Base-by-base conservation (phyloP, 1,139 yeast species). In the Kodamaea fungicola region DNA sequence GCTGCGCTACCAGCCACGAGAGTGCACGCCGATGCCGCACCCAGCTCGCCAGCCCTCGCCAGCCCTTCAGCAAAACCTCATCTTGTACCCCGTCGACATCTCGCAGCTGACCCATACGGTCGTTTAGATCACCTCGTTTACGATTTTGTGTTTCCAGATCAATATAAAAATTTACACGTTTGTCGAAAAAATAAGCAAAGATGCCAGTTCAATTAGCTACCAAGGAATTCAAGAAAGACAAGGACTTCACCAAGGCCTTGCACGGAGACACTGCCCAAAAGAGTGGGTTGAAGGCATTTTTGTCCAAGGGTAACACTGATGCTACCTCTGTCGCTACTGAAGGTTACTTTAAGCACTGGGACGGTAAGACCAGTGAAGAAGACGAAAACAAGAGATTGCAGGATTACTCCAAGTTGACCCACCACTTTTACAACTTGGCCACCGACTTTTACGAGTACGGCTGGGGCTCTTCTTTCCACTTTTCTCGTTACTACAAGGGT, bases 391-490 rank as follows among this genome's bases (percentile, higher is more conserved):
- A 78, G 52, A 80, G 97, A 65, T 70, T 87, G 46, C 76, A 74
- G 32, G 96, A 87, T 63, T 92, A 92, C 70, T 85, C 95, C 42
- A 81, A 84, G 53, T 78, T 89, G 54, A 92, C 98, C 41, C 92
- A 87, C 63, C 96, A 94, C 59, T 92, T 89, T 75, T 92, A 92
- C 73, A 92, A 92, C 71, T 80, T 92, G 60, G 97, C 88, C 38
- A 90, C 98, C 28, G 98, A 92, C 64, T 80, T 59, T 52, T 92
- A 92, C 73, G 98, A 92, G 71, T 92, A 92, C 64, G 98, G 98
- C 33, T 92, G 98, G 98, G 98, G 98, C 46, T 78, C 96, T 19
- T 87, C 96, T n/a, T 92, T 92, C 87, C 98, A 92, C 65, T 92
- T 92, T 62, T 87, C 96, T 32, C 80, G 96, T 54, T 92, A 83